Percentiles rank a stretch among this genome's conserved stretches.
Evolutionary conservation across 2,329 filamentous ascomycete genomes (phyloP).

Genomic region (Aspergillus versicolor): DNA sequence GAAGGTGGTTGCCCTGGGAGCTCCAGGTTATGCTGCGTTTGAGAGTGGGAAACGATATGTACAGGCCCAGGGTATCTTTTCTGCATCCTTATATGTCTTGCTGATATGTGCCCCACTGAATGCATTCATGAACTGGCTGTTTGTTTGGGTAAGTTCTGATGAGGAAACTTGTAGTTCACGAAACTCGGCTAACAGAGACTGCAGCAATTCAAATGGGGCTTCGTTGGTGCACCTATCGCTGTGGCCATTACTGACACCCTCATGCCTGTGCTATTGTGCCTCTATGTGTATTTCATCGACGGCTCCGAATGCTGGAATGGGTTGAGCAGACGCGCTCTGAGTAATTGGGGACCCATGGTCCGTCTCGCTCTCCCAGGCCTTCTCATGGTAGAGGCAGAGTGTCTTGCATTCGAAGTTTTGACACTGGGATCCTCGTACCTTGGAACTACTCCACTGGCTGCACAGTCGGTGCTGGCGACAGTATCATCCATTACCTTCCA

Average conservation of each 20-base stretch:
- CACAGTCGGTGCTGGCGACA: constrained; percentile 81
- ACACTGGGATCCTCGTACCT: constrained; percentile 81
- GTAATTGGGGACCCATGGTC: constrained; percentile 83
- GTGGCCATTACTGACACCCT: constrained; percentile 73
- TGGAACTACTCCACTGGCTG: constrained; percentile 75
- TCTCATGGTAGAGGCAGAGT: constrained; percentile 92
- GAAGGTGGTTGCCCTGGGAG: constrained; percentile 66
- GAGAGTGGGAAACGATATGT: constrained; percentile 82
- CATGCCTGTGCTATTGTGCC: constrained; percentile 68
- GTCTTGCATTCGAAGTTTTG: constrained; percentile 86
- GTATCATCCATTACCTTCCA: constrained; percentile 81
- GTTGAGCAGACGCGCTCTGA: constrained; percentile 66
- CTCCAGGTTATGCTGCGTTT: constrained; percentile 73
- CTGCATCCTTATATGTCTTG: constrained; percentile 77
- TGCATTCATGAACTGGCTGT: constrained; percentile 74
- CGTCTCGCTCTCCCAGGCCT: constrained; percentile 83
- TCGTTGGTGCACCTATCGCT: constrained; percentile 76
- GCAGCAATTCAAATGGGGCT: constrained; percentile 61
- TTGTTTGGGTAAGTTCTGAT: constrained; percentile 64
- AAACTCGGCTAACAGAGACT: not conserved
- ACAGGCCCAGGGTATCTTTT: constrained; percentile 85
- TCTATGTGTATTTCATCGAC: constrained; percentile 70
- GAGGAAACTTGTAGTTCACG: no score
- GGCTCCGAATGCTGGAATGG: constrained; percentile 80
- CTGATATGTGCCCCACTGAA: constrained; percentile 81